A percentile compares a stretch with the other conserved stretches of the same genome.
Conservation (phyloP, 768 basidiomycete species). For the Amanita pallidorosea region DNA sequence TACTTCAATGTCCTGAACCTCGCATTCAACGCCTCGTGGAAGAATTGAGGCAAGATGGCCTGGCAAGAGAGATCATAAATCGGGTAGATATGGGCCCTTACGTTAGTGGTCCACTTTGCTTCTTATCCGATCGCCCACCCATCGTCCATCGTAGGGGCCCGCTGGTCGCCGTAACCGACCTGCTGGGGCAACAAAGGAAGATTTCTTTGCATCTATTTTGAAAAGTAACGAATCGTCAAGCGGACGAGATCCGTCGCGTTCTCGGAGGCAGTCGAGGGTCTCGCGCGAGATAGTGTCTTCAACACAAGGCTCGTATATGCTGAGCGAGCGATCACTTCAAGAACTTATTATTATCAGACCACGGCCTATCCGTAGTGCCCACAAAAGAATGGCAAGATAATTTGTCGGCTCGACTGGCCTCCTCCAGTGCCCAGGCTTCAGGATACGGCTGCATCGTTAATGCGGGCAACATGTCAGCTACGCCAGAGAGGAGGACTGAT, state of each 20-base stretch:
- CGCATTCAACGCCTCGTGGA: constrained; percentile 51
- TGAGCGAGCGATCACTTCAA: constrained; percentile 5
- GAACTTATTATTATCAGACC: constrained; percentile 27
- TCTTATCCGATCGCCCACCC: constrained; percentile 3
- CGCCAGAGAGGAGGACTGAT: constrained; percentile 2
- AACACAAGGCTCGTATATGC: constrained; percentile 33
- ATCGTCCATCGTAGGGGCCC: constrained; percentile 39
- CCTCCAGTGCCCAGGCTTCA: constrained; percentile 11
- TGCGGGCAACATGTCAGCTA: not conserved
- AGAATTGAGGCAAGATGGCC: constrained; percentile 58
- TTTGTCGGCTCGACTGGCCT: constrained; percentile 44
- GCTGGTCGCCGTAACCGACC: constrained; percentile 54
- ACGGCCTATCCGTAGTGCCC: constrained; percentile 49
- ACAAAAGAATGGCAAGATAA: constrained; percentile 75
- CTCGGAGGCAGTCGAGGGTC: constrained; percentile 63
- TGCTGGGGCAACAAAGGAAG: constrained; percentile 59
- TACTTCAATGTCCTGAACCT: constrained; percentile 62
- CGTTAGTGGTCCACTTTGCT: constrained; percentile 27
- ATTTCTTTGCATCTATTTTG: constrained; percentile 68
- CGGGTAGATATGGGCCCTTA: constrained; percentile 77
- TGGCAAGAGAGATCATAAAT: constrained; percentile 67
- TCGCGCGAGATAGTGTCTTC: constrained; percentile 76
- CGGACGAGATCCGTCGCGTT: constrained; percentile 44
- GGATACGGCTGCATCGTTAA: constrained; percentile 8
- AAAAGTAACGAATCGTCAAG: constrained; percentile 40